Evolutionary conservation across 2,329 filamentous ascomycete genomes (phyloP).

Genomic region (Aspergillus texensis): DNA sequence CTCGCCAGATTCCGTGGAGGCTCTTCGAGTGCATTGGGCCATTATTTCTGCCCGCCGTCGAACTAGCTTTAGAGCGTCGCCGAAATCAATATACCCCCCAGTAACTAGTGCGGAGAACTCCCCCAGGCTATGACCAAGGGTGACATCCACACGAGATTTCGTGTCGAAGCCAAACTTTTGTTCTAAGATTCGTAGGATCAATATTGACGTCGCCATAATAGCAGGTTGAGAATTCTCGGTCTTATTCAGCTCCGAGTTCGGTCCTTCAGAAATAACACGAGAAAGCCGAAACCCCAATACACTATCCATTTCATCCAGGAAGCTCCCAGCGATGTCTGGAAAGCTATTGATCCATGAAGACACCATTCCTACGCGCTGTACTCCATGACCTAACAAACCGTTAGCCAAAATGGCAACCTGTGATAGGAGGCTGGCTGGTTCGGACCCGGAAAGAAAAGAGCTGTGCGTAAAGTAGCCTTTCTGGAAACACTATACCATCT

Average conservation of each 20-base stretch:
- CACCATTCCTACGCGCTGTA: slow-evolving; percentile 86
- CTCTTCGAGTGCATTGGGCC: slow-evolving; percentile 72
- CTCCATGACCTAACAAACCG: slow-evolving; percentile 71
- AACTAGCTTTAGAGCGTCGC: slow-evolving; percentile 77
- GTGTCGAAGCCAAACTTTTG: slow-evolving; percentile 78
- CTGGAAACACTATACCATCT: slow-evolving; percentile 7
- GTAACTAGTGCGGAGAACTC: slow-evolving; percentile 92
- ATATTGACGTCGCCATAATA: slow-evolving; percentile 91
- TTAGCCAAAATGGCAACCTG: slow-evolving; percentile 14
- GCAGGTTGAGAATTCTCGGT: slow-evolving; percentile 91
- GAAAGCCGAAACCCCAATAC: slow-evolving; percentile 75
- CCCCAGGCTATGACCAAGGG: slow-evolving; percentile 86
- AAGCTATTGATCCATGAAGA: slow-evolving; percentile 85
- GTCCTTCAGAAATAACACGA: slow-evolving; percentile 75
- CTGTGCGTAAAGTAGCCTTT: slow-evolving; percentile 39
- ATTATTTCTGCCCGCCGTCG: slow-evolving; percentile 79
- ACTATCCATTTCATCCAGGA: slow-evolving; percentile 83
- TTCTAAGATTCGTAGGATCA: slow-evolving; percentile 86
- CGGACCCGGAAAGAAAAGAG: slow-evolving; percentile 52
- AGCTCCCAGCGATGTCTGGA: slow-evolving; percentile 71
- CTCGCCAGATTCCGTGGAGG: slow-evolving; percentile 68
- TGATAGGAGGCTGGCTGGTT: neutral
- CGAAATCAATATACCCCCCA: slow-evolving; percentile 75
- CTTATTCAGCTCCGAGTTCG: slow-evolving; percentile 73
- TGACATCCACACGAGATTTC: slow-evolving; percentile 73